Evolutionary conservation across 371 early-diverging fungal species (phyloP).

Genomic region (Lichtheimia hyalospora): DNA sequence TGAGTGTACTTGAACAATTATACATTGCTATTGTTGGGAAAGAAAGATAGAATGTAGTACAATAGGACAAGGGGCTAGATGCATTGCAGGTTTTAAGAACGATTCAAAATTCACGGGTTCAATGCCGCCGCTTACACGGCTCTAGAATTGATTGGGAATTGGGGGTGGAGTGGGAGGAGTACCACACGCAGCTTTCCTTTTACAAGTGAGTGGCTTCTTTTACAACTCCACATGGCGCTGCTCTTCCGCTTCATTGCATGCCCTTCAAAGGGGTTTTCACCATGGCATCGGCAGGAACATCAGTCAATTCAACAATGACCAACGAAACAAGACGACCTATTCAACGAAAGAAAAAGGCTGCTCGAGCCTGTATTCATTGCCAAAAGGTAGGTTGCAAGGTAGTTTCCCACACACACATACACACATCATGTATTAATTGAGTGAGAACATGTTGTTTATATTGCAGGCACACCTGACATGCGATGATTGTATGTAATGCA

Average conservation of each 20-base stretch:
- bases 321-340: neutral
- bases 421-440: no score
- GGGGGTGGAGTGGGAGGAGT: no score
- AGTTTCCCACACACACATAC: neutral
- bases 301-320: neutral
- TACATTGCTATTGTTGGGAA: neutral
- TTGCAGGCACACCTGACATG: slow-evolving; percentile 33
- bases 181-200: no score
- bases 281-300: slow-evolving; percentile 4
- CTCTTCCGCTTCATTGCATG: no score
- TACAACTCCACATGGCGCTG: neutral
- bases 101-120: no score
- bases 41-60: no score
- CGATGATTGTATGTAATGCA: slow-evolving; percentile 25
- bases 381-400: slow-evolving; percentile 23
- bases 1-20: neutral
- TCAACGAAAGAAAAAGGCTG: slow-evolving; percentile 31
- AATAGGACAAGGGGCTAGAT: no score
- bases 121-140: no score
- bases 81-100: no score
- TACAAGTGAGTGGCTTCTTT: slow-evolving; percentile 1
- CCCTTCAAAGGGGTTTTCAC: no score
- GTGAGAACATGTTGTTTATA: no score
- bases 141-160: no score
- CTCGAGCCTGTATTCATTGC: slow-evolving; percentile 33